Base-by-base conservation (phyloP, 2,329 filamentous ascomycete species). In the Aurifilum marmelostoma region DNA sequence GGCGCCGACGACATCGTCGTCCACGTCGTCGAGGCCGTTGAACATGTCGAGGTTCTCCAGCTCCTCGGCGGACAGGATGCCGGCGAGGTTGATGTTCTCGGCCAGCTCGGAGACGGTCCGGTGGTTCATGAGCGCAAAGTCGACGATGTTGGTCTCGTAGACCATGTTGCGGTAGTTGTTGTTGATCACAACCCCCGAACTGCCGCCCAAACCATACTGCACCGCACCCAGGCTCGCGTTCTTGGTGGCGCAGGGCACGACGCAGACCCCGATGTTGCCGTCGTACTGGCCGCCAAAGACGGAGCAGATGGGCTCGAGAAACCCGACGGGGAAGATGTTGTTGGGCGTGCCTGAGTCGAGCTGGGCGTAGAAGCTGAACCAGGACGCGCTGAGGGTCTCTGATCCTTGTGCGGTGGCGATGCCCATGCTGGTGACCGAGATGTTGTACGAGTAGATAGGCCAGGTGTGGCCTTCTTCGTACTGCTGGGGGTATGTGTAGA, bases 131-230 rank as follows among this genome's bases (percentile, higher is more conserved):
- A 39, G 18, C 14, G 56, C 56, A 11, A n/a, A 60, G 56, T 60
- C 56, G 32, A 39, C 56, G 21, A 60, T 24, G 7, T 37, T 60
- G 4, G 56, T 60, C 56, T 60, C 56, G 32, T 60, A 60, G 29
- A 60, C 7, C 1, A 60, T 32, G 8, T 60, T 60, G 29, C 21
- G 14, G 21, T 60, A 60, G 21, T 60, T 24, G 32, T 60, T 39
- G 8, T 14, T 12, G 3, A 54, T 16, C 11, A 54, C 12, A 18
- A 16, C 12, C 9, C 56, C 56, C 29, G 56, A 60, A 3, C 16
- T 34, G 29, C 56, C 56, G n/a, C 34, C 56, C 11, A 60, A 60
- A 1, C 56, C 56, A 14, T n/a, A 60, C 21, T 60, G 32, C 3
- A 60, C 29, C 12, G 56, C 34, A 9, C 56, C 56, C 16, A 60